Base-by-base conservation (phyloP, 2,329 filamentous ascomycete genomes). In the Cercospora brassicicola region DNA sequence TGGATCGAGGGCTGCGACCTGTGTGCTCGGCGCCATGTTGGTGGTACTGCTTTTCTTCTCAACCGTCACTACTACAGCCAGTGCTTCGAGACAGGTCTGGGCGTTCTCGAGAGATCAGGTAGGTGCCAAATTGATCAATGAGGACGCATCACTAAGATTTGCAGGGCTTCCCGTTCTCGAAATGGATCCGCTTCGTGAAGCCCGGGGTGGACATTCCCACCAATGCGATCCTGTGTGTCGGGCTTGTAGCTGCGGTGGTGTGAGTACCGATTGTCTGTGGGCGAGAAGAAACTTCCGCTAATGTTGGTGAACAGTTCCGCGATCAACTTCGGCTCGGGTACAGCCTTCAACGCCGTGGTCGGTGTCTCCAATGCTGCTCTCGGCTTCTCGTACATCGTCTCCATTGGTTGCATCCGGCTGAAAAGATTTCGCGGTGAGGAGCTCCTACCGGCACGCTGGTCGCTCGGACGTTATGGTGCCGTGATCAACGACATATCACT, bases 321-420 rank as follows among this genome's bases (percentile, higher is more conserved):
- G 59, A 81, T 82, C 77, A 82, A 82, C 68, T 78, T 82, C 66
- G 80, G 81, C 65, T 80, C 78, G 9, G 73, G 74, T n/a, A 73
- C 77, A 7, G 79, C 81, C 4, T 79, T 82, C 72, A 79, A 80
- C 69, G 78, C 78, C 42, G 79, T 83, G 67, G 73, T 80, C 39
- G 80, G 79, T 5, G 77, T 84, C 1, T 77, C 78, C 8, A 77
- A 77, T 59, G 76, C 75, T 18, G 76, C 76, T 1, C 72, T 78
- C 18, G 66, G 76, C 28, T 75, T 78, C 73, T 75, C 74, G 42
- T 78, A 78, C 68, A 75, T 78, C 69, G 68, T 78, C 60, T 76
- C 73, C 11, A 73, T 78, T 28, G 75, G 75, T 63, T 78, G 76
- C 53, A 64, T 79, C 15, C 72, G 76, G 33, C 69, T 78, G 28